Evolutionary conservation across 441 rosid genomes (phyloP).

Genomic region (Sinapis alba): DNA sequence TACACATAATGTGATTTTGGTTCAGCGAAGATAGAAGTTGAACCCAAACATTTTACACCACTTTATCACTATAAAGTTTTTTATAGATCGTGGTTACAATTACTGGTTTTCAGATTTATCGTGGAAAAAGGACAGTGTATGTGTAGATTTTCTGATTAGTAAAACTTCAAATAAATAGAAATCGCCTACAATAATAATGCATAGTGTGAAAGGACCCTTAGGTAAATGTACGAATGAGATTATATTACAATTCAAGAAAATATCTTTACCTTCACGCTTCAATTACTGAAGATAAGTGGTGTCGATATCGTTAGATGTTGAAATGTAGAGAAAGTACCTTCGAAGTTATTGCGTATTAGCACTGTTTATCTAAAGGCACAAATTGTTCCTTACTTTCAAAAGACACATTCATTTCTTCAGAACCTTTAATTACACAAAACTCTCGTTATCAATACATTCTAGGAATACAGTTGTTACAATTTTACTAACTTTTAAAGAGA

Average conservation of each 20-base stretch:
- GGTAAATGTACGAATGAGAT: constrained; percentile 1
- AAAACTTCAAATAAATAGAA: constrained; percentile 4
- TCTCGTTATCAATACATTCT: neutral
- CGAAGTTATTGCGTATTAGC: constrained; percentile 22
- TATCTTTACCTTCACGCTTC: constrained; percentile 25
- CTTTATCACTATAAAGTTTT: neutral
- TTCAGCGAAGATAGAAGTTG: neutral
- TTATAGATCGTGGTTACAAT: neutral
- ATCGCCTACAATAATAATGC: neutral
- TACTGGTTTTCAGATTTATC: neutral
- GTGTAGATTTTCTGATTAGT: neutral
- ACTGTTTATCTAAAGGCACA: constrained; percentile 28
- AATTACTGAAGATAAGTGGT: constrained; percentile 11
- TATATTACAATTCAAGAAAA: neutral
- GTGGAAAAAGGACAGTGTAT: neutral
- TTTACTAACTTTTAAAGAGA: neutral
- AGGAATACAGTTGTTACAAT: neutral
- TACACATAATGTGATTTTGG: neutral
- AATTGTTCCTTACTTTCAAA: constrained; percentile 25
- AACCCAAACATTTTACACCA: neutral
- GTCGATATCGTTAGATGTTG: constrained; percentile 23
- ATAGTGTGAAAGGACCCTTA: neutral
- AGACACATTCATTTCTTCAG: neutral
- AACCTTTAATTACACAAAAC: neutral
- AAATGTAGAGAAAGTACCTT: constrained; percentile 1